Evolutionary conservation across 2,329 filamentous ascomycete genomes (phyloP), one percentile per base, ranked within the genome.

Genomic region (Ophiostoma populinum): DNA sequence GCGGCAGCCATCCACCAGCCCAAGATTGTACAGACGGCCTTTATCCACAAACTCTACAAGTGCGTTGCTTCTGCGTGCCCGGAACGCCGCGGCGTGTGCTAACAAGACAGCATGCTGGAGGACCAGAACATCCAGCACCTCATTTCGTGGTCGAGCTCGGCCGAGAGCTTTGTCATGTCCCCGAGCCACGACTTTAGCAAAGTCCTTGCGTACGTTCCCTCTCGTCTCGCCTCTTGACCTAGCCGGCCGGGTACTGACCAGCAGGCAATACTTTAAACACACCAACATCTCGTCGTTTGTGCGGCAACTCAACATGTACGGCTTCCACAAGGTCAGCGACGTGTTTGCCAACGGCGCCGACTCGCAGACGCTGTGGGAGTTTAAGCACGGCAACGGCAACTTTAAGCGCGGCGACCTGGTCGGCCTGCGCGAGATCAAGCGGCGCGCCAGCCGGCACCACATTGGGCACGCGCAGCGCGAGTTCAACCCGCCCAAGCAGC

Each of bases 1-100:
- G 74, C 75, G 1, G 73, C 79, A 5, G 78, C 78, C 32, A 77
- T 86, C 35, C 83, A 92, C 51, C 86, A 93, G 52, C 86, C 90
- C 40, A 98, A 98, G 59, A 87, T 94, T 29, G 85, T 95, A 12
- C 90, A 98, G 59, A 95, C 90, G 9, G 90, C 90, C 16, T 98
- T 98, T 51, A 95, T 98, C 45, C 90, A 98, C 57, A 98, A 98
- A 57, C 71, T 98, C 24, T 98, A 95, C 65, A 94, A 92, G 86
- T 94, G 65, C 51, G 77, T 39, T 24, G 22, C 21, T 7, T n/a
- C 30, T 18, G 9, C 10, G 8, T 11, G 12, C 3, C 18, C 24
- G 8, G 21, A 12, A 13, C 11, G 19, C 16, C n/a, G n/a, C n/a
- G n/a, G n/a, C n/a, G n/a, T n/a, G n/a, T 13, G 24, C 34, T 34